Conservation (phyloP, 768 basidiomycete species). For the Kwoniella sp. region DNA sequence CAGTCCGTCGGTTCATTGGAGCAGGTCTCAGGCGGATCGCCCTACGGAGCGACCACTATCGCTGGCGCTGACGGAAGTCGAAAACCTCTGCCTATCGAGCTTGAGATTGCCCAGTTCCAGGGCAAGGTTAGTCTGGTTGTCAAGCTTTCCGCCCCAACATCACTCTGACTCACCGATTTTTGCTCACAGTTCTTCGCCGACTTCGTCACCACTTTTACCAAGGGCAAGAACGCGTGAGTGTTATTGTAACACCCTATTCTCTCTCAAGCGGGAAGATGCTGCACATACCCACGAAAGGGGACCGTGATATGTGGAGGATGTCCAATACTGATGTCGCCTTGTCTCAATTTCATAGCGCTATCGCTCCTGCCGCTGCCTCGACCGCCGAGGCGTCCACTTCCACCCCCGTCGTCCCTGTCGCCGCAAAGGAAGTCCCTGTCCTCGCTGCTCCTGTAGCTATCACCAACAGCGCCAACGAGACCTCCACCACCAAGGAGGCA, state of each 20-base stretch:
- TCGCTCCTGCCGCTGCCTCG: slow-evolving; percentile 4
- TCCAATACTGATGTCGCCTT: too few relatives aligned
- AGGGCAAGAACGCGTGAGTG: slow-evolving; percentile 33
- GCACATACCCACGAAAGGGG: too few relatives aligned
- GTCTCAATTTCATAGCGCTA: too few relatives aligned
- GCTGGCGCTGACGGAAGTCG: slow-evolving; percentile 50
- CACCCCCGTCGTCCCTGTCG: slow-evolving; percentile 2
- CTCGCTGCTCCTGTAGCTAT: slow-evolving; percentile 5
- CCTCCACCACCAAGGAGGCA: not conserved
- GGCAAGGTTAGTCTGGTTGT: slow-evolving; percentile 34
- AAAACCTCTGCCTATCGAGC: slow-evolving; percentile 32
- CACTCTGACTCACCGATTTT: not conserved
- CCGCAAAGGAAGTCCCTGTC: slow-evolving; percentile 3
- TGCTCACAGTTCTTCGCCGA: slow-evolving; percentile 38
- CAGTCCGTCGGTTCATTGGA: slow-evolving; percentile 57
- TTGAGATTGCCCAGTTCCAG: slow-evolving; percentile 39
- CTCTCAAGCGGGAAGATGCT: too few relatives aligned
- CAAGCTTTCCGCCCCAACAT: not conserved
- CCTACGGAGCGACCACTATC: slow-evolving; percentile 69
- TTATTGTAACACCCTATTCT: too few relatives aligned
- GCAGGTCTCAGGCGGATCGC: slow-evolving; percentile 61
- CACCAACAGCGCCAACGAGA: not conserved
- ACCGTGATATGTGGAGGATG: too few relatives aligned
- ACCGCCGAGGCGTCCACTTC: slow-evolving; percentile 4
- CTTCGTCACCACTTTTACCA: slow-evolving; percentile 38